Percentiles rank a stretch among this genome's conserved stretches.
phyloP scores from a whole-genome alignment of 192 early-diverging fungal species.

The Ambispora gerdemannii region DNA sequence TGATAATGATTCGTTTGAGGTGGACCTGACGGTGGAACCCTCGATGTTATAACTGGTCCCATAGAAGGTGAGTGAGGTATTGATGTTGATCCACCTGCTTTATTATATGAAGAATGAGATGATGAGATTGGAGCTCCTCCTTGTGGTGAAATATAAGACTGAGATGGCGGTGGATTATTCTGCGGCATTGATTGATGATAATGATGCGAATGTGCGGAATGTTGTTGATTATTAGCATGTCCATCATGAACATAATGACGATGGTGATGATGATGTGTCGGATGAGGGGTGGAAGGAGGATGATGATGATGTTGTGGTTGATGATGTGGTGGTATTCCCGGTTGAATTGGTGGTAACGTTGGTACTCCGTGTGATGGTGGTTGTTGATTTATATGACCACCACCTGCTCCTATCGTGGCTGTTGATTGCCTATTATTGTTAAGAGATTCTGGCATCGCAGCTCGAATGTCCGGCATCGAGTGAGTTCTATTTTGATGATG shows the following conservation, averaged over 20 bases:
- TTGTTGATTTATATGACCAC: neutral
- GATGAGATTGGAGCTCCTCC: neutral
- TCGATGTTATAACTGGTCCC: neutral
- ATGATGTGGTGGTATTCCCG: neutral
- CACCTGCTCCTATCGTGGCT: neutral
- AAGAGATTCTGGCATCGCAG: neutral
- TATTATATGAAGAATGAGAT: neutral
- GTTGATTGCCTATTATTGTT: constrained; percentile 12
- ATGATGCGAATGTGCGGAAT: constrained; percentile 4
- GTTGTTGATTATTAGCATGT: neutral
- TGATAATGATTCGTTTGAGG: neutral
- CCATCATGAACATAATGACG: constrained; percentile 9
- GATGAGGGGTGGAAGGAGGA: neutral
- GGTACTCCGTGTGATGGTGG: neutral
- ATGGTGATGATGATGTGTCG: constrained; percentile 15
- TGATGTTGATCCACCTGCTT: neutral
- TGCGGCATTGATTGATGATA: constrained; percentile 11
- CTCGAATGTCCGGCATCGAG: neutral
- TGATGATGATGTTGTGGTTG: constrained; percentile 20
- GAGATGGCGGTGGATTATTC: neutral
- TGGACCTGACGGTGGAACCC: neutral
- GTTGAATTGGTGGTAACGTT: constrained; percentile 24
- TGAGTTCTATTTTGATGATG: neutral
- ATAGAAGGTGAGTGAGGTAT: neutral
- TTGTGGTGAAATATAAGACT: neutral